phyloP scores from a whole-genome alignment of 192 early-diverging fungal species.

The Mycoemilia scoparia region DNA sequence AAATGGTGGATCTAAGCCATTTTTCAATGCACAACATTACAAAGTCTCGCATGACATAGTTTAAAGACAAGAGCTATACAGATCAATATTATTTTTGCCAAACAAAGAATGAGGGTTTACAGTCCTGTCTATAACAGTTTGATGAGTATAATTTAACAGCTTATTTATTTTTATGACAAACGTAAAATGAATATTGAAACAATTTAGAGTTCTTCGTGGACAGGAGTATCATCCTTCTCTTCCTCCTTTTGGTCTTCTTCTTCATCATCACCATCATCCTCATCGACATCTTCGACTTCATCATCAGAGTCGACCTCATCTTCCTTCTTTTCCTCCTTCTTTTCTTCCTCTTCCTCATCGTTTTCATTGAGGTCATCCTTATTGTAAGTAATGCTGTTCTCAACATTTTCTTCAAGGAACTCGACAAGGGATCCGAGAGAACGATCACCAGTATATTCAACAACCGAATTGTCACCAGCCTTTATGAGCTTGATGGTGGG shows the following conservation, averaged over 20 bases:
- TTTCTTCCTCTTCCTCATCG: slow-evolving; percentile 10
- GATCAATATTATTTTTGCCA: no score
- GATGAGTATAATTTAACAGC: no score
- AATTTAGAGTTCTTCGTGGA: slow-evolving; percentile 5
- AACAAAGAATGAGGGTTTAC: no score
- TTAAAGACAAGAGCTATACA: no score
- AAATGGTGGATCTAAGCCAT: no score
- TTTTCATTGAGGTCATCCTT: slow-evolving; percentile 14
- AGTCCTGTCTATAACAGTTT: no score
- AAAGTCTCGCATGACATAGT: no score
- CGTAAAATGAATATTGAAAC: no score
- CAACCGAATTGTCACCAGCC: slow-evolving; percentile 55
- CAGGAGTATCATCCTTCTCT: slow-evolving; percentile 1
- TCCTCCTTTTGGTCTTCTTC: slow-evolving; percentile 1
- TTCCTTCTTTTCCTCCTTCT: slow-evolving; percentile 8
- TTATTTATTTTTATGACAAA: no score
- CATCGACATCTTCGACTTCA: slow-evolving; percentile 7
- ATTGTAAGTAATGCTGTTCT: slow-evolving; percentile 28
- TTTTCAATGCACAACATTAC: no score
- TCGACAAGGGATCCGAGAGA: slow-evolving; percentile 51
- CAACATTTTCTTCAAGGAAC: slow-evolving; percentile 63
- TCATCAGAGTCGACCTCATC: no score
- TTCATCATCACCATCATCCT: slow-evolving; percentile 6
- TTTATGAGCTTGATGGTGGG: slow-evolving; percentile 88
- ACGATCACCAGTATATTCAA: slow-evolving; percentile 75